Evolutionary conservation across 2,329 filamentous ascomycete species (phyloP).

Genomic region (Neonectria sp.): DNA sequence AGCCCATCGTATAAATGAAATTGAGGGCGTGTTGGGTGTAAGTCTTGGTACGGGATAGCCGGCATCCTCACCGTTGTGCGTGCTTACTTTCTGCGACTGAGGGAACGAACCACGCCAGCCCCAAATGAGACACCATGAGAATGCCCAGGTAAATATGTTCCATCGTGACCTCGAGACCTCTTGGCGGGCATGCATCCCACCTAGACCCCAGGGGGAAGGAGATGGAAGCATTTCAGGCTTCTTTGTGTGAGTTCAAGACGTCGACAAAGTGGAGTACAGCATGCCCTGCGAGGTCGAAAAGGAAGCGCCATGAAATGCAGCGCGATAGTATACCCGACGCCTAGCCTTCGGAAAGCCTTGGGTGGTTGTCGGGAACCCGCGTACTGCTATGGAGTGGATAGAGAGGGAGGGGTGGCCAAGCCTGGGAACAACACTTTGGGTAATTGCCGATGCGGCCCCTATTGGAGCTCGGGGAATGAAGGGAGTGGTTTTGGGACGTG

Average conservation of each 20-base stretch:
- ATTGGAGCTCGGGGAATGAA: constrained; percentile 12
- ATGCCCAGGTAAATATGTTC: constrained; percentile 11
- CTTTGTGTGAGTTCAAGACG: neutral
- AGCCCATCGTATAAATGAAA: constrained; percentile 44
- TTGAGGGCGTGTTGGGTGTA: constrained; percentile 46
- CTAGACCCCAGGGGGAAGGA: constrained; percentile 18
- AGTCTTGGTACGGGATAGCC: constrained; percentile 50
- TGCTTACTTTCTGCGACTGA: constrained; percentile 35
- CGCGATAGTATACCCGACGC: neutral
- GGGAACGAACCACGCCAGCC: constrained; percentile 36
- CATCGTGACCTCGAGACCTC: constrained; percentile 14
- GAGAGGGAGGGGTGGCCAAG: constrained; percentile 9
- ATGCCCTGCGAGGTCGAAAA: neutral
- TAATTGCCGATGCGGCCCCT: constrained; percentile 23
- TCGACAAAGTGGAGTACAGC: neutral
- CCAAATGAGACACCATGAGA: constrained; percentile 41
- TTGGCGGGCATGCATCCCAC: constrained; percentile 27
- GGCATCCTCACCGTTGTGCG: constrained; percentile 41
- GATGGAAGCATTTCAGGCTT: constrained; percentile 13
- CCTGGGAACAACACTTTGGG: constrained; percentile 22
- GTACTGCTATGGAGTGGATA: neutral
- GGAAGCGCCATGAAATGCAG: neutral
- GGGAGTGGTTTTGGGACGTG: constrained; percentile 12
- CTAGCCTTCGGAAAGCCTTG: neutral
- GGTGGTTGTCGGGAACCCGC: constrained; percentile 1